Evolutionary conservation across 495 filamentous ascomycete species (phyloP).

Genomic region (Pyrenula aspistea): DNA sequence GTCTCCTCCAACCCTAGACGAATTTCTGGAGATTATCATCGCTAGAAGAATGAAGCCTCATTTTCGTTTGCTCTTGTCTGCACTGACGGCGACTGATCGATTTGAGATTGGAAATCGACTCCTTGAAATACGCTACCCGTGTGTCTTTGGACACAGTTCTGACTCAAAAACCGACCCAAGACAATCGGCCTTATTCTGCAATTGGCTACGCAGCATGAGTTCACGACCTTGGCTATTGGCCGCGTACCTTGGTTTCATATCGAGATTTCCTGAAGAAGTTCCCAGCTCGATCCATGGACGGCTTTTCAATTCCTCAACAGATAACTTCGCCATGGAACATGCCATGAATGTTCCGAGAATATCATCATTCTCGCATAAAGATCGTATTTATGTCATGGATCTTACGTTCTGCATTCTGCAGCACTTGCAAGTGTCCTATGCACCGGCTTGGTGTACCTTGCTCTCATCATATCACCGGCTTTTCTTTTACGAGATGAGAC

Average conservation of each 20-base stretch:
- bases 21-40: slow-evolving; percentile 42
- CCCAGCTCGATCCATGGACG: background rate
- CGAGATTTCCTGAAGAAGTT: background rate
- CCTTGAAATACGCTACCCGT: slow-evolving; percentile 16
- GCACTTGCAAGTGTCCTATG: background rate
- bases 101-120: slow-evolving; percentile 31
- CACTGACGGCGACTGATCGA: slow-evolving; percentile 32
- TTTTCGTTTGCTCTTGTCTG: slow-evolving; percentile 25
- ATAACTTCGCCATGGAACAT: background rate
- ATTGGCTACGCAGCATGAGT: background rate
- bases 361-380: background rate
- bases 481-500: background rate
- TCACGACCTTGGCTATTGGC: background rate
- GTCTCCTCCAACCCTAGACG: slow-evolving; percentile 40
- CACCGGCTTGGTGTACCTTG: background rate
- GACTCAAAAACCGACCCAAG: slow-evolving; percentile 12
- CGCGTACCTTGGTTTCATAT: background rate
- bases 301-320: background rate
- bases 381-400: background rate
- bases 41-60: slow-evolving; percentile 29
- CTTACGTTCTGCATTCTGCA: background rate
- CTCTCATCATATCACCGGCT: background rate
- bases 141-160: background rate
- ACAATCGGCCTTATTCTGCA: background rate
- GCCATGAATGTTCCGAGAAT: background rate